Evolutionary conservation across 2,329 filamentous ascomycete species (phyloP), one percentile per base, ranked within the genome.

Genomic region (Keithomyces neogunnii): DNA sequence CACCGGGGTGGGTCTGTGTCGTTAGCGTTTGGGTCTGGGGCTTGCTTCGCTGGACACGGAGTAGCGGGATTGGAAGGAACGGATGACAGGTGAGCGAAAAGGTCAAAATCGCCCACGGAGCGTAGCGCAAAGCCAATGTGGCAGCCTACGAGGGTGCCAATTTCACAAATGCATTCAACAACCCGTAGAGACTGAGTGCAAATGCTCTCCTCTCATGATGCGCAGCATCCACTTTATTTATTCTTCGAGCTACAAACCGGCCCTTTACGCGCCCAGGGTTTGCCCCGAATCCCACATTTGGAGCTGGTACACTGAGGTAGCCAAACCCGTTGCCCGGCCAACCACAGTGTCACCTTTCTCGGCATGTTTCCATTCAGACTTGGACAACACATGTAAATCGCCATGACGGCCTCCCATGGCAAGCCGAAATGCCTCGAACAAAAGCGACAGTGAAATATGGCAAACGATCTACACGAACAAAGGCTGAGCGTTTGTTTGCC

Each of bases 391-490:
- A 13, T 29, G 7, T 7, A 19, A 31, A 19, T 9, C 8, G 38
- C 10, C 10, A 3, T 38, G 33, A 51, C 32, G 28, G 5, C 36
- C n/a, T 2, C 45, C 38, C 40, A 49, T 31, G 29, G 51, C 49
- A 47, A 48, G 44, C 7, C 52, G 69, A 59, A 30, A 81, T 80
- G 77, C 65, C 73, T 36, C 70, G 72, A 51, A 67, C 68, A 47
- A 63, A 66, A 3, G 62, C 69, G 19, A 58, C 69, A 8, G 73
- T 75, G 3, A 76, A 71, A 52, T 81, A 81, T 65, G 78, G 78
- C 52, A 78, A 75, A 53, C 67, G 68, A 44, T 67, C 69, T 32
- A 76, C 69, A 53, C 72, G 73, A 44, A 67, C 73, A 30, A 76
- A 69, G 53, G 67, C 71, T 19, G 70, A 76, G 42, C 69, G 74